These are phyloP conservation scores for Penicillium sp. DNA, from an alignment of 2,329 filamentous ascomycete genomes.

Conservation along the genomic window DNA sequence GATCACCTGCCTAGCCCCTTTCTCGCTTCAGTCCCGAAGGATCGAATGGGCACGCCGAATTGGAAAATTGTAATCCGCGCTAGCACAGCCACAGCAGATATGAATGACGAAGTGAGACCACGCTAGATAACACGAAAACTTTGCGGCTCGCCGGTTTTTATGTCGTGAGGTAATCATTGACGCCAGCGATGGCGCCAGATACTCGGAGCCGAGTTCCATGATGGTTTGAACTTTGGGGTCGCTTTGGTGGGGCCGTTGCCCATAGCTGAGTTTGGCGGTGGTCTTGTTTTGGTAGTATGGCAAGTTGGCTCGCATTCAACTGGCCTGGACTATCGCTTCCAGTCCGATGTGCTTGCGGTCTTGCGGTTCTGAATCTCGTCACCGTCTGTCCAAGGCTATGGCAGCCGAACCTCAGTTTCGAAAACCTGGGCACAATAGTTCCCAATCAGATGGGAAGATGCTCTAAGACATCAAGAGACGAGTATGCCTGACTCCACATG, in stretches of 20 bases:
- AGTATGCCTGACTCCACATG: background rate
- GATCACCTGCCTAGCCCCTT: background rate
- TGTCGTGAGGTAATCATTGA: background rate
- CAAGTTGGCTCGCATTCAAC: background rate
- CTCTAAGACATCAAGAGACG: background rate
- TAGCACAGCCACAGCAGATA: background rate
- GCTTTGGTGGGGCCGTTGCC: no score
- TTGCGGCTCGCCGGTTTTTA: background rate
- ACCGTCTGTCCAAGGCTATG: background rate
- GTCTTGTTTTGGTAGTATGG: background rate
- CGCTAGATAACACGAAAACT: background rate
- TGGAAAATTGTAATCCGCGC: background rate
- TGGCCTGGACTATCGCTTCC: no score
- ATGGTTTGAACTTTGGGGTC: no score
- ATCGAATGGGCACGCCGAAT: background rate
- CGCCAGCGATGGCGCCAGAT: background rate
- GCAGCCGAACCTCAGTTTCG: background rate
- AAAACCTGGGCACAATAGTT: background rate
- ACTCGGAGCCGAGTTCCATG: background rate
- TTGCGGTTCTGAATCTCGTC: background rate
- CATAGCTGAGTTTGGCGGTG: no score
- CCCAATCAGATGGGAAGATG: background rate
- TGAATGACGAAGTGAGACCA: background rate
- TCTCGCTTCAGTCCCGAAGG: background rate
- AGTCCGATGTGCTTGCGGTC: background rate